Base-by-base conservation (phyloP, 108 stramenopile species). In the Mediolabrus comicus region DNA sequence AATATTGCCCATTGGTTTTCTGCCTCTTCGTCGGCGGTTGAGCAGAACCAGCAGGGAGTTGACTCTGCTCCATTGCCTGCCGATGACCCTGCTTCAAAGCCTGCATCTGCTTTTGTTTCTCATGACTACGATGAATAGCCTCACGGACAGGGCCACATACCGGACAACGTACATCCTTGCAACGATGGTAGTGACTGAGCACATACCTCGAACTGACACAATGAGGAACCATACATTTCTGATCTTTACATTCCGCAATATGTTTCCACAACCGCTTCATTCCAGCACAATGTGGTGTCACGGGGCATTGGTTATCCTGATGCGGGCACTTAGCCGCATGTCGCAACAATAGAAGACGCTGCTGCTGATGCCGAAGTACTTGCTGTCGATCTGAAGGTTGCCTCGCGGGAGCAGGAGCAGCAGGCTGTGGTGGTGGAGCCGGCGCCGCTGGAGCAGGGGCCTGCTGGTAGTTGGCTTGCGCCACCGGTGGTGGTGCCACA, bases 181-280 rank as follows among this genome's bases (percentile, higher is more conserved):
- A 99, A 7, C 97, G 87, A 83, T 97, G 97, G 72, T 98, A 98
- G 82, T 99, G 99, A 74, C 96, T 97, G 54, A 99, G 75, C 35
- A 99, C 97, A 72, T 98, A 98, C 9, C 99, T 89, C 27, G 97
- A 97, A 51, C 95, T 96, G 25, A 98, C 97, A 82, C 98, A 99
- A 69, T 97, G 98, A 0, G 97, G 96, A 10, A 96, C 91, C 54
- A 93, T 65, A 75, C 98, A 99, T 69, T 94, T 94, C 73, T 98
- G 97, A 70, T 98, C 94, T 67, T 97, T 98, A 73, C 98, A 99
- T 71, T 95, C 96, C 29, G 97, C 97, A 74, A 98, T 98, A 66
- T 98, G 98, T 69, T 98, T 98, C 98, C 99, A 98, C 29, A 98
- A 72, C 9, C 91, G 83, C 81, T 99, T 99, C 98, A 98, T 98